Evolutionary conservation across 441 rosid species (phyloP), one percentile per base, ranked within the genome.

Genomic region (Adansonia grandidieri): DNA sequence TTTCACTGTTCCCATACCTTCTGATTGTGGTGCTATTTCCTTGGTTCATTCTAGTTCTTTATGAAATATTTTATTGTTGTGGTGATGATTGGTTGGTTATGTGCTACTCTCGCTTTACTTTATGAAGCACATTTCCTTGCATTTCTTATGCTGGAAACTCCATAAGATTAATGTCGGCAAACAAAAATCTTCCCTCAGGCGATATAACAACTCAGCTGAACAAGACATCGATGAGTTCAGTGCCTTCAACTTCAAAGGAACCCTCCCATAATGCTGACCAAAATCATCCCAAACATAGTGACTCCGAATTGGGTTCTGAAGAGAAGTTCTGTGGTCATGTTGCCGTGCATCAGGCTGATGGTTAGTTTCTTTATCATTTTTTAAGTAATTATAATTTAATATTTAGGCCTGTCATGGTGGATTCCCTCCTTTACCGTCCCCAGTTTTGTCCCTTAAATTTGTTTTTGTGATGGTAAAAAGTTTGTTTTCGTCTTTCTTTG

Each of bases 271-370:
- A 71, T 77, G n/a, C 68, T 71, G 75, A 51, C 77, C 73, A 32
- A 71, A 78, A 77, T 37, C 77, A 54, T 69, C 74, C 20, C 71
- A 77, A 75, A 79, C 83, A 78, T 14, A 70, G 75, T 54, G 80
- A 85, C 67, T 42, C 81, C 68, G 76, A 61, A 42, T 54, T 63
- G 50, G 65, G 7, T 28, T 77, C 88, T 80, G 82, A 62, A 73
- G 88, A 73, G 77, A 66, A 51, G 57, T 79, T 45, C 67, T 19
- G 20, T 72, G 78, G 40, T 77, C 75, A 80, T 86, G 71, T 63
- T 79, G 84, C 70, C 9, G 47, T 71, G 62, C 62, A 84, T 64
- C 62, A 84, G 83, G 65, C 58, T 77, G 82, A 73, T 56, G 83
- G 91, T 86, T 67, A 80, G 85, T 68, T 51, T 64, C 54, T 75